These are phyloP conservation scores for Vitis hybrid DNA, from an alignment of 177 flowering plant genomes.

Conservation along the genomic window DNA sequence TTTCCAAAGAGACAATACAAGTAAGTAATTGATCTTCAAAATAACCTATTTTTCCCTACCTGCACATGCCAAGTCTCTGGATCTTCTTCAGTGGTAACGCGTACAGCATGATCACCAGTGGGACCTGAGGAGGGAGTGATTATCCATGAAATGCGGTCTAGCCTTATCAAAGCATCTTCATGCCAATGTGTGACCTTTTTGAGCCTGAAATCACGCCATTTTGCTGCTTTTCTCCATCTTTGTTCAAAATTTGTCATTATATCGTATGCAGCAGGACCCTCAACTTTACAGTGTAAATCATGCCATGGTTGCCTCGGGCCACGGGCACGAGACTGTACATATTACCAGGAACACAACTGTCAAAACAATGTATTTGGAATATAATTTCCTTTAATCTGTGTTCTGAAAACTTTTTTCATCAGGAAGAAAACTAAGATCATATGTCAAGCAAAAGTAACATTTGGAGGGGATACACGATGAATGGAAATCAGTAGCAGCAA, in stretches of 20 bases:
- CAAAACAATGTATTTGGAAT: background rate
- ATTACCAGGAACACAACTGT: slow-evolving; percentile 14
- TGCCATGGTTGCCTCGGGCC: slow-evolving; percentile 84
- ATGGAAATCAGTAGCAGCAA: no score
- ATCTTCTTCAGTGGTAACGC: slow-evolving; percentile 46
- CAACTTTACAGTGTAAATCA: slow-evolving; percentile 70
- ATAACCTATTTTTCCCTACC: slow-evolving; percentile 30
- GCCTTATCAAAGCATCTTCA: slow-evolving; percentile 63
- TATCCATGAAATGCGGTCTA: slow-evolving; percentile 84
- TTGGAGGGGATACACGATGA: no score
- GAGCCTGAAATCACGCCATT: slow-evolving; percentile 51
- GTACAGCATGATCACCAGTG: slow-evolving; percentile 32
- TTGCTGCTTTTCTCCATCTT: slow-evolving; percentile 66
- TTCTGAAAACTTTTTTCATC: no score
- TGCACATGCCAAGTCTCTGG: slow-evolving; percentile 80
- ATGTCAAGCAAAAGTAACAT: no score
- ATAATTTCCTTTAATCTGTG: no score
- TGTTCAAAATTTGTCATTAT: slow-evolving; percentile 67
- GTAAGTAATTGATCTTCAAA: background rate
- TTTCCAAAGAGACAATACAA: background rate
- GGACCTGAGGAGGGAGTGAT: slow-evolving; percentile 42
- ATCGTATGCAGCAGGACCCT: slow-evolving; percentile 77
- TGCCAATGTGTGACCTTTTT: slow-evolving; percentile 53
- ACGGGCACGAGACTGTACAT: slow-evolving; percentile 30
- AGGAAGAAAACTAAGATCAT: no score